Percentiles rank a stretch among this genome's conserved stretches.
Conservation (phyloP, 2,329 filamentous ascomycete species). For the Diaporthe amygdali region DNA sequence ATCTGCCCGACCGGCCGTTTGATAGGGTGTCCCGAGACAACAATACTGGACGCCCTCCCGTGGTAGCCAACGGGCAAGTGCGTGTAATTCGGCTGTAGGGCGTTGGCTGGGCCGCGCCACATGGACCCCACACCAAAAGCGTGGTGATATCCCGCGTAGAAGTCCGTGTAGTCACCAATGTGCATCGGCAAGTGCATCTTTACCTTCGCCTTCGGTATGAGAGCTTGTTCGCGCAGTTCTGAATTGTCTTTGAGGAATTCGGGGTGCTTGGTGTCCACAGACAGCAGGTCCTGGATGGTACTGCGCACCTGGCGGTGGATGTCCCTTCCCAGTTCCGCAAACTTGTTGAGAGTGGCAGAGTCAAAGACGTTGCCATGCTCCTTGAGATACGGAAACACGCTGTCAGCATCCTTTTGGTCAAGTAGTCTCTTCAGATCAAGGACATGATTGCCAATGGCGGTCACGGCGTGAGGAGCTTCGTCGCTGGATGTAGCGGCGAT, state of each 20-base stretch:
- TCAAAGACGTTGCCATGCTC: constrained; percentile 30
- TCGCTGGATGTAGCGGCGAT: constrained; percentile 64
- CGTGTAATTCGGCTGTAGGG: constrained; percentile 81
- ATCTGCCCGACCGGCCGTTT: constrained; percentile 79
- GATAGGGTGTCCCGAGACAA: constrained; percentile 76
- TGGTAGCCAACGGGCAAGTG: constrained; percentile 85
- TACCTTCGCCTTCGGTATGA: constrained; percentile 65
- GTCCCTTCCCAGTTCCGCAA: constrained; percentile 73
- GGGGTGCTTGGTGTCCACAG: constrained; percentile 62
- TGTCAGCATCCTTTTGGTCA: constrained; percentile 60
- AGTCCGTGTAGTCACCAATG: constrained; percentile 86
- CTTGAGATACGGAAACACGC: constrained; percentile 29
- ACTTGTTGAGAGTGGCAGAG: constrained; percentile 52
- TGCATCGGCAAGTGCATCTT: constrained; percentile 75
- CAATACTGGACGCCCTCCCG: constrained; percentile 76
- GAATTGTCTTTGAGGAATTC: constrained; percentile 68
- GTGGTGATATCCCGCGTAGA: constrained; percentile 82
- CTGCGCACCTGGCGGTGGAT: constrained; percentile 72
- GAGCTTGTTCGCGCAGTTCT: constrained; percentile 57
- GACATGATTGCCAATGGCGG: constrained; percentile 72
- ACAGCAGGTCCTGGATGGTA: constrained; percentile 72
- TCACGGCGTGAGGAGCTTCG: constrained; percentile 56
- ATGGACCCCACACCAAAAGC: constrained; percentile 71
- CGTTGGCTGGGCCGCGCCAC: constrained; percentile 75
- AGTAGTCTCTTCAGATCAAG: constrained; percentile 70